Conservation (phyloP, 2,329 filamentous ascomycete genomes). For the Calonectria pauciramosa region DNA sequence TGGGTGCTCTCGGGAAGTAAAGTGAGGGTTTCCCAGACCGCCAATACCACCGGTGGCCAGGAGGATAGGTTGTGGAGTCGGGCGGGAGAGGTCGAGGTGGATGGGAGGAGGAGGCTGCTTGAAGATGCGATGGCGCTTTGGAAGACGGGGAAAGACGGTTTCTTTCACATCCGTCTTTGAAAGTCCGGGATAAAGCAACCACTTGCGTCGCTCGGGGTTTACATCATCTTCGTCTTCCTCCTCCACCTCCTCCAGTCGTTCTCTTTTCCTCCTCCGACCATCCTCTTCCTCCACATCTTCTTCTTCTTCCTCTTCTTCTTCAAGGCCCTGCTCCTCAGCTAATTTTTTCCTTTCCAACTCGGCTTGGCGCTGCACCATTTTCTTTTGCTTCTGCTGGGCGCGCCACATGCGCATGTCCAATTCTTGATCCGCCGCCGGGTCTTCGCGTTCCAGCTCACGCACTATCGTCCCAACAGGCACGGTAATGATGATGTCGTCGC, state of each 20-base stretch:
- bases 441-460: constrained; percentile 82
- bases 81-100: constrained; percentile 78
- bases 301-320: constrained; percentile 35
- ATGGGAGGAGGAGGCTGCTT: constrained; percentile 82
- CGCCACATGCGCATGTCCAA: constrained; percentile 51
- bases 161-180: constrained; percentile 75
- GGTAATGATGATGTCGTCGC: constrained; percentile 88
- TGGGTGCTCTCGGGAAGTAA: constrained; percentile 80
- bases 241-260: constrained; percentile 31
- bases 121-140: constrained; percentile 66
- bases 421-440: constrained; percentile 80
- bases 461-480: constrained; percentile 95
- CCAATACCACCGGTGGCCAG: constrained; percentile 90
- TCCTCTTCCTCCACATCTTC: constrained; percentile 26
- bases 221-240: constrained; percentile 57
- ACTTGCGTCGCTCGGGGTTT: constrained; percentile 75
- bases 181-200: constrained; percentile 87
- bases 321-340: constrained; percentile 13
- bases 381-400: constrained; percentile 50
- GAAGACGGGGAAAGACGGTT: constrained; percentile 65
- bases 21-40: constrained; percentile 94
- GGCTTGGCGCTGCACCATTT: constrained; percentile 48
- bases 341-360: constrained; percentile 50
- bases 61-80: constrained; percentile 86
- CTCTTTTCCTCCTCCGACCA: constrained; percentile 31